Percentiles rank a stretch among this genome's conserved stretches.
Conservation (phyloP, 2,329 filamentous ascomycete genomes). For the Pestalotiopsis fici region DNA sequence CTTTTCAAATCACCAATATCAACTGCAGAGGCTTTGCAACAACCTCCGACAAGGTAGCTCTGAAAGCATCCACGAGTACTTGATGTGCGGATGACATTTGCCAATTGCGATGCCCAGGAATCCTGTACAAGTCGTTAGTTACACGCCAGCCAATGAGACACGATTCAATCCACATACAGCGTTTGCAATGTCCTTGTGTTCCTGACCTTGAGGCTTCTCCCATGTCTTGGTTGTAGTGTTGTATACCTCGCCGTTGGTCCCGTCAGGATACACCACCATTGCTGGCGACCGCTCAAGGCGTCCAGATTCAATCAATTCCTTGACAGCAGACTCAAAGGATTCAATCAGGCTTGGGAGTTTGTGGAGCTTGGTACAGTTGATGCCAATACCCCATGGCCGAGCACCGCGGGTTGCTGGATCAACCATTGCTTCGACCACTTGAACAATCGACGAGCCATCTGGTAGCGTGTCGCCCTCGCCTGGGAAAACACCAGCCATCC, state of each 20-base stretch:
- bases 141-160: too few species aligned
- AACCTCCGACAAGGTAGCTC: conserved; percentile 52
- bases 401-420: conserved; percentile 15
- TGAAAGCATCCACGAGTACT: conserved; percentile 40
- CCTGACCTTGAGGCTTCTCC: conserved; percentile 42
- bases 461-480: conserved; percentile 53
- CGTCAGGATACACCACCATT: conserved; percentile 68
- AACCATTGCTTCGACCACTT: conserved; percentile 37
- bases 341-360: conserved; percentile 58
- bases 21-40: conserved; percentile 61
- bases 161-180: not conserved
- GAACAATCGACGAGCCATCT: conserved; percentile 50
- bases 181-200: conserved; percentile 4
- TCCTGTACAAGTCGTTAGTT: conserved; percentile 18
- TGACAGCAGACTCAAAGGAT: conserved; percentile 53
- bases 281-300: conserved; percentile 43
- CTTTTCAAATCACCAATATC: conserved; percentile 54
- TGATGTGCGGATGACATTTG: conserved; percentile 38
- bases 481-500: conserved; percentile 66
- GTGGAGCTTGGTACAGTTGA: conserved; percentile 69
- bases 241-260: conserved; percentile 68
- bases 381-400: conserved; percentile 62
- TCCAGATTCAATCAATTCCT: conserved; percentile 33
- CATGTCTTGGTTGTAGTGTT: conserved; percentile 64
- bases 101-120: conserved; percentile 49